Evolutionary conservation across 345 rosid species (phyloP).

Genomic region (Microthlaspi erraticum): DNA sequence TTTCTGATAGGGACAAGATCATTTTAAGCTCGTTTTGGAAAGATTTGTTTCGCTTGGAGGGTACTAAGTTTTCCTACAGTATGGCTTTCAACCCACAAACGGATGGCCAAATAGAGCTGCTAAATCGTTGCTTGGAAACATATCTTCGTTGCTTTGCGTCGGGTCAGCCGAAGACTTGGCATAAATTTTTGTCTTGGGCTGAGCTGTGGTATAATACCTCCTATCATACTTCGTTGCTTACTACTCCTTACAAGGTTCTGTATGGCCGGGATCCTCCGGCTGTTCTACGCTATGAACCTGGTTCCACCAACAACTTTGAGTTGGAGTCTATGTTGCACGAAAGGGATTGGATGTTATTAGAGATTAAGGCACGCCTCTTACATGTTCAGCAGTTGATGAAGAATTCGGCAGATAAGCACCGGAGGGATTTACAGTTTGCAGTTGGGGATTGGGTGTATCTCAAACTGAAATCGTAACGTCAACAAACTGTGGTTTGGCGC

Average conservation of each 20-base stretch:
- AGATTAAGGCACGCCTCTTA: neutral
- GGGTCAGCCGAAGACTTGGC: neutral
- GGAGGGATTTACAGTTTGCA: neutral
- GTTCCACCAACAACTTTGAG: neutral
- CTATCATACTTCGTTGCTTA: neutral
- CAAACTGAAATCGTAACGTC: neutral
- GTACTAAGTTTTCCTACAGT: neutral
- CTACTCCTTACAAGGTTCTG: neutral
- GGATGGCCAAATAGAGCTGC: neutral
- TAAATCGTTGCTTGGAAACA: neutral
- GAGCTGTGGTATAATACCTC: neutral
- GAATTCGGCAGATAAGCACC: neutral
- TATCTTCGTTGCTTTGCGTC: neutral
- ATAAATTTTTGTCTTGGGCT: neutral
- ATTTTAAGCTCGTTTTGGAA: neutral
- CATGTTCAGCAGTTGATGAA: neutral
- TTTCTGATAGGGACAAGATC: neutral
- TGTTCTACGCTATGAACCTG: neutral
- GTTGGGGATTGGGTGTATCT: neutral
- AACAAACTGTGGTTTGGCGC: neutral
- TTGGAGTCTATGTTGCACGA: neutral
- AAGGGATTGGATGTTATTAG: neutral
- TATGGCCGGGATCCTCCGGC: neutral
- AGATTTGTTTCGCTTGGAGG: neutral
- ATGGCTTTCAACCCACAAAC: neutral